Evolutionary conservation across 192 early-diverging fungal genomes (phyloP), one percentile per base, ranked within the genome.

Genomic region (Coemansia sp.): DNA sequence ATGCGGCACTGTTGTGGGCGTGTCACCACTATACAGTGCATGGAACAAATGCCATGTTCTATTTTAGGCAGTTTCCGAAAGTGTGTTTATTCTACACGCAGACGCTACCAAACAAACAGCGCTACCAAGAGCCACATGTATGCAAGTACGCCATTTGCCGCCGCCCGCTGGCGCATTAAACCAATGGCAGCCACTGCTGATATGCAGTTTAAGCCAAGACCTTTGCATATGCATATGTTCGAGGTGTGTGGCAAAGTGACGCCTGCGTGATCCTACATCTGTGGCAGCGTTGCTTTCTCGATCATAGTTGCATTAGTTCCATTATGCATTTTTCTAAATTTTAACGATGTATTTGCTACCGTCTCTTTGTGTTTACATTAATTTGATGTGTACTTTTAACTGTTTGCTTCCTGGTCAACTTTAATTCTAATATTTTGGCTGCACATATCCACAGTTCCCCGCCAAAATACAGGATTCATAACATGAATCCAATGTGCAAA

Each of bases 61-160:
- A 15, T 45, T 45, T 45, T 12, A n/a, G 15, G 14, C 11, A 45
- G 41, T 15, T 45, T 45, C 41, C 11, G 14, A n/a, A 45, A 45
- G 41, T 12, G 41, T 45, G 15, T 45, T 45, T 45, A 45, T 45
- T 5, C 41, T 15, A 45, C 32, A 35, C 41, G 41, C 41, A 45
- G 2, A 49, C 5, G 19, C 15, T 49, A 49, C 48, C 48, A 49
- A 49, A 56, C 21, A 56, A 22, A 19, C 17, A 8, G 48, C 7
- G 19, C 29, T 19, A 19, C 55, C 37, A 38, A 22, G 10, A 39
- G 57, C 35, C 57, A 39, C 57, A 38, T 10, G 35, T 58, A 12
- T 43, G 15, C 57, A 58, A 19, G 21, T 37, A 37, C 57, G 57
- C 57, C 57, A 58, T 58, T 41, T 39, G 57, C 27, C 23, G 37